Conservation (phyloP, 1,284 basidiomycete genomes). For the Ustilago cynodontis region DNA sequence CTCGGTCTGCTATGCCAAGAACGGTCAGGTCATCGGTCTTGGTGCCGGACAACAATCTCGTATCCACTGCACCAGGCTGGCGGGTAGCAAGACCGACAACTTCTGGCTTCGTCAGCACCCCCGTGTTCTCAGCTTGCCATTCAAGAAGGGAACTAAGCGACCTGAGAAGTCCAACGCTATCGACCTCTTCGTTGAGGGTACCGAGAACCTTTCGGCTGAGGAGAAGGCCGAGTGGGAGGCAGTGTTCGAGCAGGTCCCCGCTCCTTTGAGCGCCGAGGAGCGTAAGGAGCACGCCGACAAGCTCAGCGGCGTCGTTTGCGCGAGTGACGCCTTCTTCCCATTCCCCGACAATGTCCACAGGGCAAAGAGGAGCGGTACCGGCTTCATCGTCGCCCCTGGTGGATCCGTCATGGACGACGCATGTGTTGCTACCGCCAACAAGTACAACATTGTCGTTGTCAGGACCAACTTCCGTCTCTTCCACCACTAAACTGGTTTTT, state of each 20-base stretch:
- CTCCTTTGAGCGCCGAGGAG: conserved; percentile 79
- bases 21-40: conserved; percentile 92
- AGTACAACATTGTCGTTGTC: conserved; percentile 67
- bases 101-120: conserved; percentile 99
- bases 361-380: conserved; percentile 88
- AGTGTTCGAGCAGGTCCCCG: conserved; percentile 83
- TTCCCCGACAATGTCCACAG: conserved; percentile 98
- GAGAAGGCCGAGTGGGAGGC: conserved; percentile 93
- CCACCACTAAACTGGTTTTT: conserved; percentile 61
- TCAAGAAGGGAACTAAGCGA: conserved; percentile 97
- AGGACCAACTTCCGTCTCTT: conserved; percentile 68
- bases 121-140: conserved; percentile 87
- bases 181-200: conserved; percentile 92
- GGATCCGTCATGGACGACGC: conserved; percentile 94
- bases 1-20: conserved; percentile 94
- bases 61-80: conserved; percentile 98
- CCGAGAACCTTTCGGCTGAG: conserved; percentile 63
- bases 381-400: conserved; percentile 91
- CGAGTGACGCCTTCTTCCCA: conserved; percentile 98
- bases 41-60: conserved; percentile 98
- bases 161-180: conserved; percentile 98
- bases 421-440: conserved; percentile 65
- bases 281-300: conserved; percentile 71
- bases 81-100: conserved; percentile 96
- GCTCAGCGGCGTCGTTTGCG: conserved; percentile 83